Conservation (phyloP, 2,329 filamentous ascomycete species). For the Monilinia vaccinii-corymbosi region DNA sequence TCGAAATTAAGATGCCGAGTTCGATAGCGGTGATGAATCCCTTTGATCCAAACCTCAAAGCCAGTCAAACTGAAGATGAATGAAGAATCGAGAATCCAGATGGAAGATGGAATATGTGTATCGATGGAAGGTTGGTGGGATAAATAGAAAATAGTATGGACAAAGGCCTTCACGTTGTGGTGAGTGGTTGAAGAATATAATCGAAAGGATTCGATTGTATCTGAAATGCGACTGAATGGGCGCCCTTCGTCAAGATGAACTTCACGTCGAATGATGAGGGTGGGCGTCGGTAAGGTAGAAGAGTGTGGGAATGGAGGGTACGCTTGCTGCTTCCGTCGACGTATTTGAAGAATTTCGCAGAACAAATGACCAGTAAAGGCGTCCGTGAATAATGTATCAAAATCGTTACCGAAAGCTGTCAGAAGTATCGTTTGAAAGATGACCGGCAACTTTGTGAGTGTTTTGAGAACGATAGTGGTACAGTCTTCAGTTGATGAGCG, state of each 20-base stretch:
- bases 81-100: not conserved
- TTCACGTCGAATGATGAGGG: not conserved
- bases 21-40: constrained; percentile 12
- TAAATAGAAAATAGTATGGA: not conserved
- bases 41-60: not conserved
- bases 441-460: constrained; percentile 30
- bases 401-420: constrained; percentile 30
- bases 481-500: constrained; percentile 28
- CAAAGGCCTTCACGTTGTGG: not conserved
- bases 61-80: not conserved
- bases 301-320: not conserved
- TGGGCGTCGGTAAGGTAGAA: not conserved
- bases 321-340: constrained; percentile 31
- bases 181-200: not conserved
- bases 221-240: not conserved
- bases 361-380: constrained; percentile 49
- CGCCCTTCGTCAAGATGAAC: not conserved
- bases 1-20: constrained; percentile 5
- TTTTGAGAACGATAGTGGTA: constrained; percentile 27
- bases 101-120: not conserved
- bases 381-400: constrained; percentile 36
- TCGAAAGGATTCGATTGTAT: not conserved
- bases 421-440: constrained; percentile 29
- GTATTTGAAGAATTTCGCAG: constrained; percentile 25
- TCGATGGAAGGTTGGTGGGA: not conserved